Conservation (phyloP, 2,329 filamentous ascomycete species). For the Cadophora sp. region DNA sequence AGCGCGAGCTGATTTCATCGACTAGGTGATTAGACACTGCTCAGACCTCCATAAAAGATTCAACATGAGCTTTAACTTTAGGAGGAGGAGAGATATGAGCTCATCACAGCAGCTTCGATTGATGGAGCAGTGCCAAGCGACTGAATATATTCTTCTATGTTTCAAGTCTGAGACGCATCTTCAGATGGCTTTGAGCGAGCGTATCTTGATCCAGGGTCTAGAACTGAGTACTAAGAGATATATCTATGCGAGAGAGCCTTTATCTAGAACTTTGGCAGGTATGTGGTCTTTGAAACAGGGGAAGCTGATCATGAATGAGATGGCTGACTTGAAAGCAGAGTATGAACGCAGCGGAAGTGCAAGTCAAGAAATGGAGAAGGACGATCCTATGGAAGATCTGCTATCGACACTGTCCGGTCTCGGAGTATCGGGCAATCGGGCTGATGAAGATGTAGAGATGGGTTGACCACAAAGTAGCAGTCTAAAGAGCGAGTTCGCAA, state of each 20-base stretch:
- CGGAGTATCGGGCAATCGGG: not conserved
- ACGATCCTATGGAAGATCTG: not conserved
- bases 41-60: not conserved
- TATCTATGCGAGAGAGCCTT: not conserved
- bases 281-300: not conserved
- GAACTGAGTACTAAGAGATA: not conserved
- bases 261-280: not conserved
- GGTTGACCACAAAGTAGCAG: not conserved
- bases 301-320: not conserved
- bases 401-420: not conserved
- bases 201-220: not conserved
- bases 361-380: not conserved
- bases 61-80: not conserved
- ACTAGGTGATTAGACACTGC: not conserved
- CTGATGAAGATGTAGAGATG: constrained; percentile 6
- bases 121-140: not conserved
- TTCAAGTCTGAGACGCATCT: not conserved
- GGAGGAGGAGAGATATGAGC: not conserved
- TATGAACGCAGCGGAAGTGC: not conserved
- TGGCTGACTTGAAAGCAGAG: not conserved
- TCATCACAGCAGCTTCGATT: not conserved
- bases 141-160: not conserved
- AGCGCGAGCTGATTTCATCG: not conserved
- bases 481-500: not conserved
- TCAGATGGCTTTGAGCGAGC: constrained; percentile 1